Conservation (phyloP, 139 green algal genomes). For the Chlamydomonas schloesseri region DNA sequence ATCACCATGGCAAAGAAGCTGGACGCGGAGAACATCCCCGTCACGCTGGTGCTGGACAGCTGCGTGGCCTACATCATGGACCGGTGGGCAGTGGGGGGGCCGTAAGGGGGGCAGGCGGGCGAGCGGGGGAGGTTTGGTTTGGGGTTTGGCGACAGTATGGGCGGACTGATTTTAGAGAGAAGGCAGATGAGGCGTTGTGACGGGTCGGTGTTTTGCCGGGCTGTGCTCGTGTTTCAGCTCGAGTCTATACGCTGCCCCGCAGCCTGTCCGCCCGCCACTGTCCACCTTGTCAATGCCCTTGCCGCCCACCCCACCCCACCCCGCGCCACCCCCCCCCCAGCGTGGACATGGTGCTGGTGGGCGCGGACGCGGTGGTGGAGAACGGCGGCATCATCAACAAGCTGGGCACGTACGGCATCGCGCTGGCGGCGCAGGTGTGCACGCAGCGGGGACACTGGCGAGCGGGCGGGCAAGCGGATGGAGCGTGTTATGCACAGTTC, state of each 20-base stretch:
- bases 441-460: too few species aligned
- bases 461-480: too few species aligned
- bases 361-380: slow-evolving; percentile 96
- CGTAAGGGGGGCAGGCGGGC: neutral
- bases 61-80: slow-evolving; percentile 88
- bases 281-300: neutral
- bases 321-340: slow-evolving; percentile 39
- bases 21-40: slow-evolving; percentile 79
- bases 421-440: slow-evolving; percentile 40
- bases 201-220: too few species aligned
- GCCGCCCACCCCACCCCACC: neutral
- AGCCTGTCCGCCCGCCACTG: too few species aligned
- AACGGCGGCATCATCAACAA: slow-evolving; percentile 98
- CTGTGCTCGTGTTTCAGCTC: too few species aligned
- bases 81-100: neutral
- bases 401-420: slow-evolving; percentile 85
- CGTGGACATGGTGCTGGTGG: slow-evolving; percentile 92
- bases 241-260: too few species aligned
- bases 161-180: too few species aligned
- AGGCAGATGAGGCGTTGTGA: too few species aligned
- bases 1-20: slow-evolving; percentile 82
- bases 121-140: too few species aligned
- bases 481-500: too few species aligned
- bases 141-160: too few species aligned
- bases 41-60: slow-evolving; percentile 88